A percentile compares a stretch with the other conserved stretches of the same genome.
phyloP scores from a whole-genome alignment of 1,284 basidiomycete genomes.

The Volvariella volvacea region DNA sequence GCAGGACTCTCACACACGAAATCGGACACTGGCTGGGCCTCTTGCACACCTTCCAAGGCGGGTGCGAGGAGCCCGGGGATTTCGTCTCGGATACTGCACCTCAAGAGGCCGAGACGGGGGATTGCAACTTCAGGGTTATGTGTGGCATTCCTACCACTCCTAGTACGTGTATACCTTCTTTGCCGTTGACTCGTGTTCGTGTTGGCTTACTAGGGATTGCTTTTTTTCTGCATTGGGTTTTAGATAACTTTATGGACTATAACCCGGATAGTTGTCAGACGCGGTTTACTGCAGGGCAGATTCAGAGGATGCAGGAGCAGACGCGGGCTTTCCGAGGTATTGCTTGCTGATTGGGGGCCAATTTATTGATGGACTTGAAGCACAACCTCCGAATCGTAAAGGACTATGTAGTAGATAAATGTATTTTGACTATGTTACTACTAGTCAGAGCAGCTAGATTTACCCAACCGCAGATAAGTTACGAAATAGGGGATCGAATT shows the following conservation, averaged over 20 bases:
- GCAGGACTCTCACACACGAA: conserved; percentile 24
- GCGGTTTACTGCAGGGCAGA: conserved; percentile 21
- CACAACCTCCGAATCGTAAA: too few species aligned
- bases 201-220: too few species aligned
- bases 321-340: neutral
- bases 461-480: too few species aligned
- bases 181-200: too few species aligned
- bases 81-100: conserved; percentile 37
- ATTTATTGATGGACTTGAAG: too few species aligned
- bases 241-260: conserved; percentile 21
- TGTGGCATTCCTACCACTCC: conserved; percentile 21
- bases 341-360: too few species aligned
- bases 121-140: conserved; percentile 28
- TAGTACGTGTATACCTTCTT: too few species aligned
- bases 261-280: conserved; percentile 15
- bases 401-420: too few species aligned
- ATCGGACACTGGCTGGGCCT: conserved; percentile 20
- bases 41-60: conserved; percentile 16
- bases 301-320: conserved; percentile 14
- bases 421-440: too few species aligned
- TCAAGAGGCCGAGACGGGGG: conserved; percentile 21
- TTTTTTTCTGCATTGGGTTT: too few species aligned
- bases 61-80: conserved; percentile 24
- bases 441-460: too few species aligned
- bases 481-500: too few species aligned